Evolutionary conservation across 2,329 filamentous ascomycete genomes (phyloP), one percentile per base, ranked within the genome.

Genomic region (Mariannaea elegans): DNA sequence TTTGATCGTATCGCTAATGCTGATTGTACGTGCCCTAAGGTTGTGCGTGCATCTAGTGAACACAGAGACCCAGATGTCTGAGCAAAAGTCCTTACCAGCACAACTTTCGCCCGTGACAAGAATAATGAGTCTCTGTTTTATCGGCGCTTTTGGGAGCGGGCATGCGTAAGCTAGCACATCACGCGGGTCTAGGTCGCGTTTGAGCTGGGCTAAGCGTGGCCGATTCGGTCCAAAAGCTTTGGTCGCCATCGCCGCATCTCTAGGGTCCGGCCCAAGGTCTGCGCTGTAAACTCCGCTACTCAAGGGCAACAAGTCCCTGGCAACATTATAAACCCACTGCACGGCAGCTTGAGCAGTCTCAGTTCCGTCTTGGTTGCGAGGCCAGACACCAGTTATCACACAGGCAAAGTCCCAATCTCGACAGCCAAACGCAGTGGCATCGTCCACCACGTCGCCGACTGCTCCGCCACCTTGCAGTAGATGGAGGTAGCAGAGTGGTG

Each of bases 361-460:
- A 0, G 77, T 82, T 41, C 70, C 78, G 62, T 87, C 84, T 71
- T 84, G 70, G 9, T 82, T 76, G 14, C 85, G 82, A 2, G 77
- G 76, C 87, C 87, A 90, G 57, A 88, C 81, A 23, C 84, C 86
- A 5, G 86, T 89, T 39, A 90, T 68, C 4, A 89, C 84, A 65
- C 87, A 90, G 44, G 86, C 87, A 75, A 83, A 89, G 29, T 84
- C 79, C 87, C 86, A 90, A 70, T 86, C 79, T 72, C 87, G 83
- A 75, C 82, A 87, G 42, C 87, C 86, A 53, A 90, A 89, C 52
- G 87, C 86, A 57, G 82, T 84, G 23, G 77, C 78, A 62, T 81
- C 72, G 5, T 73, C 62, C 2, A 73, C 66, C 14, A 83, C 64
- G 23, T 87, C 76, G 42, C 65, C n/a, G 39, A 86, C 71, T 0